Conservation (phyloP, 2,329 filamentous ascomycete genomes). For the Botrytis fragariae region DNA sequence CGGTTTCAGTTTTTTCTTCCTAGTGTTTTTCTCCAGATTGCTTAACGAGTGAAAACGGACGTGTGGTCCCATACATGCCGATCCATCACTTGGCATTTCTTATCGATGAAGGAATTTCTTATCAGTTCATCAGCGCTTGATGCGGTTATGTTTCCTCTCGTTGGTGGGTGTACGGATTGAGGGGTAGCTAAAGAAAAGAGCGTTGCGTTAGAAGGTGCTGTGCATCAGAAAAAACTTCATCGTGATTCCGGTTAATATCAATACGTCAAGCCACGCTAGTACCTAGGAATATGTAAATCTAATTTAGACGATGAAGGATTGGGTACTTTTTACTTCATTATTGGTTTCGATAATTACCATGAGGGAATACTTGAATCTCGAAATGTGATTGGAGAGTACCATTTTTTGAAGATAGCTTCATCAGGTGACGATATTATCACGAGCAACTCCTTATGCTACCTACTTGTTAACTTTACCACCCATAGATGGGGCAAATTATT, state of each 20-base stretch:
- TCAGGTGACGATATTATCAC: background rate
- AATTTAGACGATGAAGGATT: background rate
- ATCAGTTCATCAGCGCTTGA: background rate
- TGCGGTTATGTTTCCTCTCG: background rate
- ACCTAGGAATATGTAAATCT: background rate
- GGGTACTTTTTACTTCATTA: background rate
- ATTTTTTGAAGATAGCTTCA: background rate
- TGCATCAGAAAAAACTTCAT: background rate
- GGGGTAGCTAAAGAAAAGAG: background rate
- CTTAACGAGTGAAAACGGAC: background rate
- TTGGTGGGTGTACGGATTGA: background rate
- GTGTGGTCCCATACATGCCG: background rate
- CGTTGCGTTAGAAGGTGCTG: background rate
- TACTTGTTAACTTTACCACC: background rate
- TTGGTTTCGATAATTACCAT: background rate
- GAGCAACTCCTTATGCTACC: background rate
- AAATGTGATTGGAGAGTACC: background rate
- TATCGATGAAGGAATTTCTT: background rate
- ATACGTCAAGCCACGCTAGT: background rate
- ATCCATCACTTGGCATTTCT: slow-evolving; percentile 1
- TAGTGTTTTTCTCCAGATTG: background rate
- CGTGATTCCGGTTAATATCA: background rate
- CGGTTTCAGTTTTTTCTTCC: background rate
- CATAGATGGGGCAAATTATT: background rate
- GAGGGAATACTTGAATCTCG: background rate